Evolutionary conservation across 2,329 filamentous ascomycete genomes (phyloP), one percentile per base, ranked within the genome.

Genomic region (Rhinocladiella similis): DNA sequence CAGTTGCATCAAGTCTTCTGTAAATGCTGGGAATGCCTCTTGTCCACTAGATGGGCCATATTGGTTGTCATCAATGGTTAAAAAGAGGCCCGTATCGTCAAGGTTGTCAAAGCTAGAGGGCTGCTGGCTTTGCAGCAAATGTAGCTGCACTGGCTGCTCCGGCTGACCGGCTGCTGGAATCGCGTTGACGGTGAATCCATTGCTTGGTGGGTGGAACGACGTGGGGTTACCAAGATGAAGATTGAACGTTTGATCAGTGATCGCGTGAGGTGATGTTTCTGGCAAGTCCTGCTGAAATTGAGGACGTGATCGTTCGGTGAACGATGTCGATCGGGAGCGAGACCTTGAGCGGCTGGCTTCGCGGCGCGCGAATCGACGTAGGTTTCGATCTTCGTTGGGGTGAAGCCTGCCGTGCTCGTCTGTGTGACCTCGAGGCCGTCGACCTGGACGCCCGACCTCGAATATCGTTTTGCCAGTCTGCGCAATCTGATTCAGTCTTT

Each of bases 351-450:
- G 61, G 47, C 56, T 63, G 39, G 63, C 46, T 53, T 65, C 63
- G 38, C 63, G 54, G 20, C 60, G 58, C 18, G 63, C 63, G 46
- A 64, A 65, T 27, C 63, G 60, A 14, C 63, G 57, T 13, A 65
- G 42, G 38, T 65, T 65, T 27, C 63, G 56, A 48, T 65, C 63
- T 25, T 65, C 63, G 22, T 60, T 42, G 16, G 59, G 56, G 33
- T 54, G 54, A 14, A 63, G 56, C 22, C 56, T 62, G 38, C 54
- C 57, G 19, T 41, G 35, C 39, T 64, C 56, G 46, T 50, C 55
- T 36, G 38, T 56, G 39, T 51, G 54, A 18, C 59, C 50, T n/a
- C 63, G 62, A 27, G 57, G 60, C 22, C 61, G 53, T 47, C 63
- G 59, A 46, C 63, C 63, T 20, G 59, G 54, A 29, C 61, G 51